These are phyloP conservation scores for Xylaria telfairii DNA, from an alignment of 495 filamentous ascomycete species.

Conservation along the genomic window DNA sequence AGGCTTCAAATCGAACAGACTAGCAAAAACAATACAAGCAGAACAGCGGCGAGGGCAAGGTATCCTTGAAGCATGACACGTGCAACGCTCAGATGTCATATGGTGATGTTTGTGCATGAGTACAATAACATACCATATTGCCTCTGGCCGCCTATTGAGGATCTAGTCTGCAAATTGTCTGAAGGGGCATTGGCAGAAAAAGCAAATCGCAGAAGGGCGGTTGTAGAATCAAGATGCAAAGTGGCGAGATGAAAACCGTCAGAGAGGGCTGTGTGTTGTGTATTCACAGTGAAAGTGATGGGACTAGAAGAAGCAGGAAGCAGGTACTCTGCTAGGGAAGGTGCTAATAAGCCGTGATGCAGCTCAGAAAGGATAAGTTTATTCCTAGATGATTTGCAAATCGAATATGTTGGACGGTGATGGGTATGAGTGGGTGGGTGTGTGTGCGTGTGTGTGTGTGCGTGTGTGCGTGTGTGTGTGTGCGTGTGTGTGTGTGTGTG, in stretches of 20 bases:
- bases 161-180: neutral
- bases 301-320: neutral
- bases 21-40: neutral
- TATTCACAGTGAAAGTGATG: neutral
- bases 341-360: neutral
- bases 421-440: too few species aligned
- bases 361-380: neutral
- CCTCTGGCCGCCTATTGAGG: neutral
- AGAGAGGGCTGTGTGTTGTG: neutral
- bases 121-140: slow-evolving; percentile 24
- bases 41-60: neutral
- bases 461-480: too few species aligned
- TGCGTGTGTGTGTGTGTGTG: neutral
- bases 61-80: neutral
- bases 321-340: neutral
- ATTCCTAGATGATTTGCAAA: neutral
- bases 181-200: slow-evolving; percentile 29
- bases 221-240: neutral
- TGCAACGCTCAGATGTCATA: neutral
- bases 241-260: neutral
- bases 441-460: neutral
- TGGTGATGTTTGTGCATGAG: neutral
- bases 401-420: neutral
- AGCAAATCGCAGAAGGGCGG: neutral
- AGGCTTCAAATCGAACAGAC: neutral